Evolutionary conservation across 805 yeast species (phyloP).

Genomic region (Candida montana): DNA sequence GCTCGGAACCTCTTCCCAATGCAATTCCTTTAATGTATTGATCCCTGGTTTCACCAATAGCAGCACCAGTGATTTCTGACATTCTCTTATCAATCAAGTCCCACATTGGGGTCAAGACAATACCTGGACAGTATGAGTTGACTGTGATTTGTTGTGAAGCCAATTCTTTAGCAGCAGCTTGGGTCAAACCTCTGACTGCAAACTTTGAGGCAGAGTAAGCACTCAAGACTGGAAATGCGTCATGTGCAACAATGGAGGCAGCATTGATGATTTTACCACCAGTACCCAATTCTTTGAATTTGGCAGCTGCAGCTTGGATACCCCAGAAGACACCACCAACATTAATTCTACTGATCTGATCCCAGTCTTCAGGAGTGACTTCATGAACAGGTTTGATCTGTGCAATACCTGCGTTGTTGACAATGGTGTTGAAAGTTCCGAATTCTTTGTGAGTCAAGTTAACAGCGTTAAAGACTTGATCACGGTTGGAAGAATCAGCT

Average conservation of each 20-base stretch:
- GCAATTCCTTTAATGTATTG: slow-evolving; percentile 26
- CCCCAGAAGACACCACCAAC: slow-evolving; percentile 30
- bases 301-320: slow-evolving; percentile 29
- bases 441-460: slow-evolving; percentile 24
- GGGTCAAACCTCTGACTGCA: slow-evolving; percentile 34
- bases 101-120: slow-evolving; percentile 36
- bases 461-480: slow-evolving; percentile 25
- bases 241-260: slow-evolving; percentile 31
- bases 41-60: slow-evolving; percentile 25
- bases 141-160: slow-evolving; percentile 33
- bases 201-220: slow-evolving; percentile 33
- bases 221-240: slow-evolving; percentile 28
- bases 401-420: slow-evolving; percentile 34
- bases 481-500: slow-evolving; percentile 23
- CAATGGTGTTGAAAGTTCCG: slow-evolving; percentile 31
- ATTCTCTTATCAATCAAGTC: slow-evolving; percentile 26
- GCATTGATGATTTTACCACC: slow-evolving; percentile 36
- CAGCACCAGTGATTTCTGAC: slow-evolving; percentile 23
- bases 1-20: slow-evolving; percentile 30
- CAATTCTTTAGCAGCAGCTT: slow-evolving; percentile 34
- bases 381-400: slow-evolving; percentile 25
- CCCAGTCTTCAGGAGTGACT: slow-evolving; percentile 25
- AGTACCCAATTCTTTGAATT: slow-evolving; percentile 23
- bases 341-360: slow-evolving; percentile 24
- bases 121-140: slow-evolving; percentile 36